Percentiles rank a stretch among this genome's conserved stretches.
phyloP scores from a whole-genome alignment of 495 filamentous ascomycete genomes.

The Pseudotulostoma volvatum region DNA sequence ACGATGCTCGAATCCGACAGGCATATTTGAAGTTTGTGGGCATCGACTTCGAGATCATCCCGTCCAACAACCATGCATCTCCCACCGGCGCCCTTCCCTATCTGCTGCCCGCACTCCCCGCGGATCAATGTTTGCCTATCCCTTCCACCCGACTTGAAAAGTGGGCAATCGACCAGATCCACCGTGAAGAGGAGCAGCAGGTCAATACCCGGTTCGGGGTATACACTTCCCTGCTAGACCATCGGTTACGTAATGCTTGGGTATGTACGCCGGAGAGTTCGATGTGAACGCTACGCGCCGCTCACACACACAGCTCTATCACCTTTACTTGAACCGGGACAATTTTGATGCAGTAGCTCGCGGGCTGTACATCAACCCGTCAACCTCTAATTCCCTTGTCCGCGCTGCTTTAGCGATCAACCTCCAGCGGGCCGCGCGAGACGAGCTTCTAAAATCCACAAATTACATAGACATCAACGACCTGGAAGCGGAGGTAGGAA shows the following conservation, averaged over 20 bases:
- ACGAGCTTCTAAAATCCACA: conserved; percentile 52
- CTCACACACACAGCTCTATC: conserved; percentile 42
- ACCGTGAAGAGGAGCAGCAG: conserved; percentile 33
- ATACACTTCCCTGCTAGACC: conserved; percentile 67
- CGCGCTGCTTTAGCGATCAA: conserved; percentile 43
- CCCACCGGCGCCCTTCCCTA: conserved; percentile 79
- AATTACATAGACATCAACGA: conserved; percentile 41
- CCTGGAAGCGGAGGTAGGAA: conserved; percentile 49
- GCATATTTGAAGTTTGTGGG: conserved; percentile 67
- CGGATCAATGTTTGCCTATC: conserved; percentile 29
- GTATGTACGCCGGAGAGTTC: conserved; percentile 31
- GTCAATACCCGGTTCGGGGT: conserved; percentile 50
- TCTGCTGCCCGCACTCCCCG: conserved; percentile 42
- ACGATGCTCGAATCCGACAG: conserved; percentile 26
- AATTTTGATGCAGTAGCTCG: conserved; percentile 50
- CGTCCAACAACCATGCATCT: conserved; percentile 86
- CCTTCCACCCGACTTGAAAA: conserved; percentile 48
- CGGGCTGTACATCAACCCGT: conserved; percentile 49
- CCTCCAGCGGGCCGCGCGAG: conserved; percentile 51
- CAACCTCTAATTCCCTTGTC: conserved; percentile 45
- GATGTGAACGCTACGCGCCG: neutral
- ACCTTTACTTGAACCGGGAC: conserved; percentile 53
- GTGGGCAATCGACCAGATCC: conserved; percentile 44
- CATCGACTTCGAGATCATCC: conserved; percentile 47
- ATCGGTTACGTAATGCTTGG: conserved; percentile 73